Base-by-base conservation (phyloP, 2,329 filamentous ascomycete species). In the Blastomyces percursus region DNA sequence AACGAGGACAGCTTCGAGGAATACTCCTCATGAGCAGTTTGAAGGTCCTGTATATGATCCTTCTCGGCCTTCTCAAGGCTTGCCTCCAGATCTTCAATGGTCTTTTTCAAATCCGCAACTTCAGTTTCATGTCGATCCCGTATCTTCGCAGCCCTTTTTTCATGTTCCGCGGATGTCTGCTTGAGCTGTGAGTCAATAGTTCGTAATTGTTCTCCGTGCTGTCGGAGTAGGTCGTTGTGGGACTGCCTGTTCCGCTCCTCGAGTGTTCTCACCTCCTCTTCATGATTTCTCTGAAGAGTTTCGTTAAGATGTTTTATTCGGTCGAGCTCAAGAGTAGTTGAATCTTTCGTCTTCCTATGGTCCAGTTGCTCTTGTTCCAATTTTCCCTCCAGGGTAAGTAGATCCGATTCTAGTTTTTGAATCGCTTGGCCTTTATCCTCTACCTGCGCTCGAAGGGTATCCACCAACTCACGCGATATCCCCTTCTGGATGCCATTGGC, bases 381-480 rank as follows among this genome's bases (percentile, higher is more conserved):
- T 66, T 80, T 82, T 61, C 84, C 80, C 63, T 82, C 80, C 9
- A 84, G 69, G 24, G 76, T 77, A 54, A 86, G 73, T 32, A 83
- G 72, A 44, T 85, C 81, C 11, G 79, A 77, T 69, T 86, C 83
- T 38, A 84, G 72, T 52, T 82, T 81, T 64, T 85, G 79, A 38
- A 87, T 76, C 1, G 78, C 78, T 65, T 84, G 79, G 27, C 85
- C 86, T 66, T 87, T 90, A 64, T 93, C 87, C 64, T 89, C 86
- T 0, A 96, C 75, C 71, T 96, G 88, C 4, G 81, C 81, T 59
- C 90, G 86, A 40, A 99, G 79, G 0, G 88, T 87, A 73, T 99
- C 94, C 3, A 99, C 89, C 46, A 97, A 79, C 69, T 97, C 91
- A 50, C 93, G 84, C n/a, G 95, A 96, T 46, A 99, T 89, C 3